Evolutionary conservation across 306 rosid species (phyloP), one percentile per base, ranked within the genome.

Genomic region (Macrotyloma uniflorum): DNA sequence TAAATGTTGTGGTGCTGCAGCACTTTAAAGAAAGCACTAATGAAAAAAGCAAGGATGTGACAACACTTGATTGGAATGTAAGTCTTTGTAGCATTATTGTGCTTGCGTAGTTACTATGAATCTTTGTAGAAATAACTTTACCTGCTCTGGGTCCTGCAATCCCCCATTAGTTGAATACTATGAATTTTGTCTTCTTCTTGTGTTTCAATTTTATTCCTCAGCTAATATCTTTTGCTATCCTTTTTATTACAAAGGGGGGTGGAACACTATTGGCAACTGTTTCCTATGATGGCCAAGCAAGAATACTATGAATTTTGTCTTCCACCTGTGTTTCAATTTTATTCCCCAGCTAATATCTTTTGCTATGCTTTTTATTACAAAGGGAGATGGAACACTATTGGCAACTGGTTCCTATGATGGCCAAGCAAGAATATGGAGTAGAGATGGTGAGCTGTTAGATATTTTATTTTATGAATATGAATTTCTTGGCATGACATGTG

Each of bases 371-470:
- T 76, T 50, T 75, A 35, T 70, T 58, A 50, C 46, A 32, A 62
- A 90, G 91, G 89, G 83, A 23, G 91, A 90, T 12, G 94, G 94
- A 49, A 88, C 89, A 8, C 79, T 90, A 63, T 85, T 90, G 69
- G 94, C 94, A 64, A 88, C 94, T 7, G 94, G 94, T 69, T 90
- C 94, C 42, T 88, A 90, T 43, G 94, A 90, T 84, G 94, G 94
- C 42, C 94, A 90, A 79, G 91, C 94, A 80, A 88, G 91, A 85
- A 88, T 90, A 63, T 90, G 91, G 94, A 72, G 82, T 63, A 86
- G 71, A 58, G 87, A 90, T 75, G 94, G 94, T 90, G 84, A 73
- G 90, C 74, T 59, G 30, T 75, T 80, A 64, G 50, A 70, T 58
- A 12, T 67, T 58, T 64, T 71, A 36, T 64, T 61, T 38, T 45